Evolutionary conservation across 371 early-diverging fungal species (phyloP).

Genomic region (Lichtheimia hyalospora): DNA sequence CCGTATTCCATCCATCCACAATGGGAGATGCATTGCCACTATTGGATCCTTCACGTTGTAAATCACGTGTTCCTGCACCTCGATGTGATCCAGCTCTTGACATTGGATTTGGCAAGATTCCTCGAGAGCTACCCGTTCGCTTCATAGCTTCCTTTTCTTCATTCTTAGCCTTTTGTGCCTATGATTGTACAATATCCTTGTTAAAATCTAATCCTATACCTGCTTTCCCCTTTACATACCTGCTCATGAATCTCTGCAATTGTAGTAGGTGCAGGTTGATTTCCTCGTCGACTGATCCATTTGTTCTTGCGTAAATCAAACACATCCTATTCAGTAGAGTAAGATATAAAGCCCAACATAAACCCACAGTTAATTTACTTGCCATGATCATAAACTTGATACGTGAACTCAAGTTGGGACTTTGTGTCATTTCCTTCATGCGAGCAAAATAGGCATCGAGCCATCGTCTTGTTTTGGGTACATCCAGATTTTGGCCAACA

Average conservation of each 20-base stretch:
- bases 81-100: conserved; percentile 53
- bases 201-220: too few species aligned
- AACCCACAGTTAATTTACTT: conserved; percentile 1
- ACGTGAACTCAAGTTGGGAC: conserved; percentile 73
- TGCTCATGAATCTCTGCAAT: conserved; percentile 89
- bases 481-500: conserved; percentile 73
- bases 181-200: conserved; percentile 15
- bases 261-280: conserved; percentile 78
- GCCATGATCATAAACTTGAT: conserved; percentile 88
- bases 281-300: conserved; percentile 68
- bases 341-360: neutral
- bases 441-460: conserved; percentile 81
- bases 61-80: conserved; percentile 34
- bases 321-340: conserved; percentile 56
- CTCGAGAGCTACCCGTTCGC: conserved; percentile 64
- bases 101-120: conserved; percentile 53
- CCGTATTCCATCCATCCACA: conserved; percentile 74
- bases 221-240: neutral
- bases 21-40: conserved; percentile 23
- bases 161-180: conserved; percentile 64
- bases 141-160: conserved; percentile 67
- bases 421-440: conserved; percentile 65
- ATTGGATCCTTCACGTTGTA: conserved; percentile 45
- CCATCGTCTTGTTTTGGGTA: conserved; percentile 38
- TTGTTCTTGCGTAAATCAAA: conserved; percentile 83